Base-by-base conservation (phyloP, 208 protist genomes). In the Crithidia thermophila region DNA sequence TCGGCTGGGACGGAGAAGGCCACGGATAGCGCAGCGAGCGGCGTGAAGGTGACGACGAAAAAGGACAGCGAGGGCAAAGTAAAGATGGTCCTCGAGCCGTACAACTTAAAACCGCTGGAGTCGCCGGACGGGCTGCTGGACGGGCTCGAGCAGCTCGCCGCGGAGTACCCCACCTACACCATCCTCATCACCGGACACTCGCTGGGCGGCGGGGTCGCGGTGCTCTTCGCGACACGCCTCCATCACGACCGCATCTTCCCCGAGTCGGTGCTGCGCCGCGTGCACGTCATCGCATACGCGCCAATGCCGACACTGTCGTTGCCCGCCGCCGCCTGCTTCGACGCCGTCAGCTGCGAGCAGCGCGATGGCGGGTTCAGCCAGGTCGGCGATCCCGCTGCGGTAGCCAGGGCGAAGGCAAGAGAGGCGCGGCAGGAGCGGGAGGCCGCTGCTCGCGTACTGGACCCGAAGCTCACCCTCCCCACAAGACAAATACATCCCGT, bases 111-210 rank as follows among this genome's bases (percentile, higher is more conserved):
- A 42, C 37, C 53, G 23, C 53, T 60, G 31, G 64, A 57, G 60
- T 57, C 51, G 7, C 52, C 67, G 8, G 74, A 85, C 45, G 50
- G 42, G 7, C 69, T 84, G 21, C 63, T 88, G 20, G 75, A 84
- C 25, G 76, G 62, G 60, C 74, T 87, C 9, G 67, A 73, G 61
- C 62, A 73, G 51, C 67, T 77, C 1, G 76, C 55, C 25, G 30
- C 7, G 27, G 67, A 53, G 42, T 67, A 83, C 33, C 79, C 85
- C 4, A 62, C 68, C 8, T 91, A 88, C 63, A 34, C 62, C n/a
- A 78, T 91, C 43, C 40, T 88, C 62, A 68, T 88, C 66, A 91
- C 85, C 3, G 85, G 85, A 7, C 85, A 91, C 70, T 87, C 79
- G n/a, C 80, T 91, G 14, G 85, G 85, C n/a, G 85, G 80, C 9